Base-by-base conservation (phyloP, 495 filamentous ascomycete species). In the Astrothelium macrocarpum region DNA sequence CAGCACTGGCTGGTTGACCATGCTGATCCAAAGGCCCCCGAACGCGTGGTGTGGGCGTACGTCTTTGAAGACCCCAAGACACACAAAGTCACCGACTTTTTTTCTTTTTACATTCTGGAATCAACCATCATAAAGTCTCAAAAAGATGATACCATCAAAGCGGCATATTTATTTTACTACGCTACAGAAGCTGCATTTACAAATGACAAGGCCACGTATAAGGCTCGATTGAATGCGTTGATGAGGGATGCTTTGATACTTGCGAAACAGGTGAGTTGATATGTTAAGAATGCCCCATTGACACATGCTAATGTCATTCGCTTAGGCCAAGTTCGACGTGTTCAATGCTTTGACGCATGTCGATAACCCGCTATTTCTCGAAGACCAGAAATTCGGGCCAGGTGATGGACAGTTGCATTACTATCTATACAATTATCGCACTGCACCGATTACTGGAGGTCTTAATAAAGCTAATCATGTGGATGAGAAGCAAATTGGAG, bases 91-190 rank as follows among this genome's bases (percentile, higher is more conserved):
- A 95, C 89, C 32, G 94, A 98, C 75, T 97, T 95, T 75, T 86
- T 97, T 77, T 96, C 91, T 16, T 98, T 97, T 77, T 97, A 97
- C 77, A 83, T 81, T 70, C 85, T 98, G n/a, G 90, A 95, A 62
- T 95, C 90, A 2, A 90, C 90, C 1, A 90, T 96, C 58, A 92
- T 97, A 62, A 79, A 84, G 43, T 83, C 89, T 70, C 77, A 81
- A 25, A 92, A 93, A 73, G 84, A 96, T 74, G 79, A 85, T 2
- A 76, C 80, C 53, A 82, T 98, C 67, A 84, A 85, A 39, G 95
- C 91, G 2, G 94, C 94, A 25, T 98, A 98, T 70, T 80, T 97
- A 28, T 98, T 90, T 77, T 98, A 98, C 77, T 97, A 97, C 68
- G 94, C 91, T 26, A 87, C 88, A 26, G 92, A 97, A 70, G 78